Percentiles rank a stretch among this genome's conserved stretches.
Conservation (phyloP, 2,329 filamentous ascomycete species). For the Clonostachys solani region DNA sequence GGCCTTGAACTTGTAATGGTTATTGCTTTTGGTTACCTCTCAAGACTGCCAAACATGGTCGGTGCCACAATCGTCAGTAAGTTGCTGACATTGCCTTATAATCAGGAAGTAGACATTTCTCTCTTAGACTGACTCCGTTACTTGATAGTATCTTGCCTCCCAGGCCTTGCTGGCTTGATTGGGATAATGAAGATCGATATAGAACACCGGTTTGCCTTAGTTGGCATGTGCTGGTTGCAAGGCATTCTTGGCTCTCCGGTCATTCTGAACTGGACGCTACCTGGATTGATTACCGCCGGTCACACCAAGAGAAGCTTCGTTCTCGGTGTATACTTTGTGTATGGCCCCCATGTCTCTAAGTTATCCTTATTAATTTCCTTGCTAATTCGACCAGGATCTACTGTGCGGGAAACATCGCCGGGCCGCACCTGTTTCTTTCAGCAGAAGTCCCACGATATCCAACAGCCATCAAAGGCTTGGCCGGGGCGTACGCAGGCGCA, state of each 20-base stretch:
- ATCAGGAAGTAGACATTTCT: too few relatives aligned
- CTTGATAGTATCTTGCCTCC: constrained; percentile 5
- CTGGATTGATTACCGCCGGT: constrained; percentile 20
- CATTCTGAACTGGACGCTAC: constrained; percentile 36
- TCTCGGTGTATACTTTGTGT: constrained; percentile 41
- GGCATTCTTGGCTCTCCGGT: constrained; percentile 43
- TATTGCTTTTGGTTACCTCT: not conserved
- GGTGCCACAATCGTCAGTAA: not conserved
- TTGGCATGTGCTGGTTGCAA: constrained; percentile 49
- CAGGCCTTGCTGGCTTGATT: constrained; percentile 36
- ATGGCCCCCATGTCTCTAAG: too few relatives aligned
- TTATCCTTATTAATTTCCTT: too few relatives aligned
- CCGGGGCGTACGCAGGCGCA: not conserved
- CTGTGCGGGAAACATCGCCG: constrained; percentile 35
- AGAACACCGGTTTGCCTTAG: constrained; percentile 38
- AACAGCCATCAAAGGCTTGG: not conserved
- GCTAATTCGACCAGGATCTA: too few relatives aligned
- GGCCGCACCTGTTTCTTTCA: constrained; percentile 17
- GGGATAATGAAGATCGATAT: constrained; percentile 42
- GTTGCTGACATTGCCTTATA: too few relatives aligned
- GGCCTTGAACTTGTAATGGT: constrained; percentile 3
- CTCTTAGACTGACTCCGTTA: too few relatives aligned
- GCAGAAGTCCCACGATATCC: not conserved
- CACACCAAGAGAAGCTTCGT: constrained; percentile 46
- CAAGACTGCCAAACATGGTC: not conserved